Evolutionary conservation across 1,284 basidiomycete species (phyloP).

Genomic region (Sporisorium scitamineum): DNA sequence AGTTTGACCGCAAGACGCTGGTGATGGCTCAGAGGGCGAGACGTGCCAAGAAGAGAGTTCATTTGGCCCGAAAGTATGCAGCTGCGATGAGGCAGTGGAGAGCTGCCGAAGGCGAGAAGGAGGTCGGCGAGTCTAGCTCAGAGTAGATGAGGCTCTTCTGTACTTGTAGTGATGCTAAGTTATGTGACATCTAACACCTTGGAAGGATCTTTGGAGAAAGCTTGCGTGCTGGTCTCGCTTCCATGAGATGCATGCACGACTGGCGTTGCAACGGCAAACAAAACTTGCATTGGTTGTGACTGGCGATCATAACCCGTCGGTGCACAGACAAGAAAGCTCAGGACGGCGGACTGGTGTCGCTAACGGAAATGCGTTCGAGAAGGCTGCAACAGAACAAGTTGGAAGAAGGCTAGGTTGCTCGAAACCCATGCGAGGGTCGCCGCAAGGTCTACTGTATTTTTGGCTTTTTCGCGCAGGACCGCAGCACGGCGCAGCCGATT

Average conservation of each 20-base stretch:
- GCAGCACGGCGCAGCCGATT: no score
- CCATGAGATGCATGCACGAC: background rate
- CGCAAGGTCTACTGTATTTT: constrained; percentile 29
- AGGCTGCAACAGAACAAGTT: constrained; percentile 24
- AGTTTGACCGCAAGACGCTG: constrained; percentile 53
- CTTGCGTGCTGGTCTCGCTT: background rate
- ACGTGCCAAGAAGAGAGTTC: constrained; percentile 37
- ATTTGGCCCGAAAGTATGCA: constrained; percentile 22
- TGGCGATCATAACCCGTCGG: no score
- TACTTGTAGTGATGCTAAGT: background rate
- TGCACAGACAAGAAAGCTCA: background rate
- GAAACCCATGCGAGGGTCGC: background rate
- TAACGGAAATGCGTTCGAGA: background rate
- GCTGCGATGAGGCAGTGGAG: constrained; percentile 22
- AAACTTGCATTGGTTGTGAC: background rate
- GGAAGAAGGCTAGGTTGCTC: constrained; percentile 17
- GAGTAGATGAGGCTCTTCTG: background rate
- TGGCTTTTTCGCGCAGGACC: background rate
- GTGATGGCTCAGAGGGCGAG: constrained; percentile 54
- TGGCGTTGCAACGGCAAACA: background rate
- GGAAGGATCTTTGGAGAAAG: constrained; percentile 2
- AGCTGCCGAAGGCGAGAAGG: background rate
- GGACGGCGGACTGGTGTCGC: background rate
- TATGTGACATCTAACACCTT: background rate
- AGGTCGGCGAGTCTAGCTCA: background rate